phyloP scores from a whole-genome alignment of 164 flowering plant species.

The Umbellularia californica region DNA sequence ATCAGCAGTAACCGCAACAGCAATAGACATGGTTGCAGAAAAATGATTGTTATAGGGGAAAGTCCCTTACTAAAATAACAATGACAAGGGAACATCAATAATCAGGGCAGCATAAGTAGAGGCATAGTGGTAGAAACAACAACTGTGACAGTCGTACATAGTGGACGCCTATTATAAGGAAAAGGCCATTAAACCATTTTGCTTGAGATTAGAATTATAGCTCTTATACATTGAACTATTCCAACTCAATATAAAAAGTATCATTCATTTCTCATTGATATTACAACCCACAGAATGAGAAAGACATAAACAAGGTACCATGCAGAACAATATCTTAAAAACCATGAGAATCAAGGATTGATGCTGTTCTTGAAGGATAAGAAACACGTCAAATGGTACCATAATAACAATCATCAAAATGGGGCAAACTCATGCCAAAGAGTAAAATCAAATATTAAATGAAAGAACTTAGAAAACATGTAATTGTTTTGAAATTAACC shows the following conservation, averaged over 20 bases:
- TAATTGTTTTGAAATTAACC: neutral
- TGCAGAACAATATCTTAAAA: neutral
- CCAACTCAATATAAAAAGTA: neutral
- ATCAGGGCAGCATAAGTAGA: neutral
- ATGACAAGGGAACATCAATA: neutral
- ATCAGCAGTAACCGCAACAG: neutral
- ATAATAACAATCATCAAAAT: neutral
- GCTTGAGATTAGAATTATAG: neutral
- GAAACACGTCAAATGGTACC: neutral
- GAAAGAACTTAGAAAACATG: neutral
- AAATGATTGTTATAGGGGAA: neutral
- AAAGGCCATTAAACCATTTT: neutral
- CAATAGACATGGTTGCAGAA: neutral
- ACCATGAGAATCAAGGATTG: neutral
- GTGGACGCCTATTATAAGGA: neutral
- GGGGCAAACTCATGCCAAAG: neutral
- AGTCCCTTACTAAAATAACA: neutral
- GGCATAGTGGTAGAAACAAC: neutral
- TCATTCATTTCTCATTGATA: neutral
- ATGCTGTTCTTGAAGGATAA: neutral
- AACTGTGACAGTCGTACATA: neutral
- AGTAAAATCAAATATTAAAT: neutral
- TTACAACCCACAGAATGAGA: neutral
- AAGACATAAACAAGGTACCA: neutral
- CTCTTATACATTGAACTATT: neutral